Conservation (phyloP, 176 grass and related monocot genomes). For the Aegilops tauschii region DNA sequence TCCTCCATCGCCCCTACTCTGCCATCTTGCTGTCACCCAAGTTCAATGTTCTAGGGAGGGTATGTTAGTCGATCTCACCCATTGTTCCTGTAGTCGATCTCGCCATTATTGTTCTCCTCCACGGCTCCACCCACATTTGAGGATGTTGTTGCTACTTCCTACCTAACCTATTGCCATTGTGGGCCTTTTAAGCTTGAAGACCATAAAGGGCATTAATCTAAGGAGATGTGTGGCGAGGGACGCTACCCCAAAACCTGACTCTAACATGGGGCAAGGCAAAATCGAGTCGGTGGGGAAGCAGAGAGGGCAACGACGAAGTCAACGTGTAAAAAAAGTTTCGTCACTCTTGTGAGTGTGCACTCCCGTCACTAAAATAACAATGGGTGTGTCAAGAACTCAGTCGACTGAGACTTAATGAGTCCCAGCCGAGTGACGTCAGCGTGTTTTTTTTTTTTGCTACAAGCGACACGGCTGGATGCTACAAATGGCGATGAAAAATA, state of each 20-base stretch:
- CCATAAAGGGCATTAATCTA: not conserved
- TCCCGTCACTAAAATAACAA: too few relatives aligned
- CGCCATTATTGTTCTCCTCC: not conserved
- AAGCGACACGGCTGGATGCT: too few relatives aligned
- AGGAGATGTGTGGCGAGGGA: not conserved
- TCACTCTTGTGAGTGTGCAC: too few relatives aligned
- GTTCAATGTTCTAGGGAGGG: not conserved
- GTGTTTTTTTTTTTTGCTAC: too few relatives aligned
- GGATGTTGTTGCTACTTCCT: not conserved
- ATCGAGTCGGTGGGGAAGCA: not conserved
- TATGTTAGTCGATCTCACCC: not conserved
- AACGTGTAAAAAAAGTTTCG: too few relatives aligned
- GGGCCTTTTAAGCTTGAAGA: not conserved
- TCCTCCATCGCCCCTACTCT: not conserved
- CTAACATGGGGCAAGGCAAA: not conserved
- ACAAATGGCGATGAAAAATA: too few relatives aligned
- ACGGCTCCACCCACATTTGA: not conserved
- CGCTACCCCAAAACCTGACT: too few relatives aligned
- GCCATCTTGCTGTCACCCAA: not conserved
- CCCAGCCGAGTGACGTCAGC: too few relatives aligned
- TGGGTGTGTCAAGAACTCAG: too few relatives aligned
- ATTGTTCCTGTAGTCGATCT: not conserved
- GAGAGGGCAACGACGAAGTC: too few relatives aligned
- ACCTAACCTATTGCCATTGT: not conserved
- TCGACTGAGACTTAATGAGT: too few relatives aligned